These are phyloP conservation scores for Leavenworthia alabamica DNA, from an alignment of 345 rosid species.

Conservation along the genomic window DNA sequence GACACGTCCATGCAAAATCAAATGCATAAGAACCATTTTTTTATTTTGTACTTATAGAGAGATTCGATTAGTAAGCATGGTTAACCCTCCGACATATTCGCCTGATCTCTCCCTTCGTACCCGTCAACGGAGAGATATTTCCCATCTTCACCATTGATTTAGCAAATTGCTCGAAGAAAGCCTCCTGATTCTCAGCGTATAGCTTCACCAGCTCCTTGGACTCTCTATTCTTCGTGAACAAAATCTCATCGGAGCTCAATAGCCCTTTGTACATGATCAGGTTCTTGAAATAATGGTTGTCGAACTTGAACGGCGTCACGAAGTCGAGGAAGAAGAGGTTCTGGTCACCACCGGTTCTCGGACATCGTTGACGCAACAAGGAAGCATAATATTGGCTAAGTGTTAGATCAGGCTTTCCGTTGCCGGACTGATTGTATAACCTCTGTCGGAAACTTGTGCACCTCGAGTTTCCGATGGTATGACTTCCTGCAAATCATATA, in stretches of 20 bases:
- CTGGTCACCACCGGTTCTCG: conserved; percentile 51
- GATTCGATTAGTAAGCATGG: conserved; percentile 18
- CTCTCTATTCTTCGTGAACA: conserved; percentile 45
- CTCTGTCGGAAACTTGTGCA: conserved; percentile 77
- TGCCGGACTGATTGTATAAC: conserved; percentile 63
- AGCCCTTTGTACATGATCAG: conserved; percentile 57
- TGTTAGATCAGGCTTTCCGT: conserved; percentile 53
- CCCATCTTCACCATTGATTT: conserved; percentile 79
- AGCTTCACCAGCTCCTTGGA: conserved; percentile 50
- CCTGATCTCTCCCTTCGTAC: conserved; percentile 57
- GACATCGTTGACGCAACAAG: conserved; percentile 37
- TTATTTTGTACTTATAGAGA: neutral
- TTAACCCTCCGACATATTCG: conserved; percentile 57
- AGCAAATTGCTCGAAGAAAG: conserved; percentile 64
- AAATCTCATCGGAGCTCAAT: conserved; percentile 62
- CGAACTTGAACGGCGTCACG: conserved; percentile 52
- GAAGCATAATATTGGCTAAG: conserved; percentile 47
- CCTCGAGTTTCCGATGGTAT: conserved; percentile 63
- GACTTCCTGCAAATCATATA: conserved; percentile 50
- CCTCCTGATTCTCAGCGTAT: conserved; percentile 45
- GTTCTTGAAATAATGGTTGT: conserved; percentile 71
- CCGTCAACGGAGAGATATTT: conserved; percentile 60
- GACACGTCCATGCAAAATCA: conserved; percentile 10
- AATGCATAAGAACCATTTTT: conserved; percentile 4
- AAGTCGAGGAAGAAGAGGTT: conserved; percentile 53